Conservation (phyloP, 306 rosid species). For the Malus asiatica region DNA sequence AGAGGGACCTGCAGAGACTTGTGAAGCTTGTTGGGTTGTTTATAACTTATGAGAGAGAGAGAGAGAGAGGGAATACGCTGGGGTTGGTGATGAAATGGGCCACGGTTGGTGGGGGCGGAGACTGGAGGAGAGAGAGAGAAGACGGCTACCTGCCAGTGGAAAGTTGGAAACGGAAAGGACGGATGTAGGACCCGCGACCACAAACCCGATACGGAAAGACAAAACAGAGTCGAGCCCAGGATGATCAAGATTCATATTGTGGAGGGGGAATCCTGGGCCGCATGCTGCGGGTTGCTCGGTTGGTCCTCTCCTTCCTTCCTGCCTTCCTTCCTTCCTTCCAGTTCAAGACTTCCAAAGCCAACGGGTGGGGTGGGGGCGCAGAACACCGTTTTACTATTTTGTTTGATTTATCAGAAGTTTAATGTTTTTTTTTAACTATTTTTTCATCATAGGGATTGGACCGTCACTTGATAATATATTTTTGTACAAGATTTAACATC, state of each 20-base stretch:
- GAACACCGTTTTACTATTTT: not conserved
- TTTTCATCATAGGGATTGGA: no score
- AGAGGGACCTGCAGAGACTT: constrained; percentile 2
- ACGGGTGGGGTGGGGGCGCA: not conserved
- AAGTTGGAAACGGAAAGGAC: not conserved
- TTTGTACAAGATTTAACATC: no score
- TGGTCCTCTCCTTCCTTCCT: not conserved
- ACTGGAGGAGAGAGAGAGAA: not conserved
- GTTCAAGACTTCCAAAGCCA: not conserved
- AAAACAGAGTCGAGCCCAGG: not conserved
- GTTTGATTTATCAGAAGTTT: not conserved
- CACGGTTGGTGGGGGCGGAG: constrained; percentile 10
- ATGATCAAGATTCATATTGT: not conserved
- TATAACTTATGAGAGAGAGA: not conserved
- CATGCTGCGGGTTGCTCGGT: not conserved
- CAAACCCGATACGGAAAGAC: not conserved
- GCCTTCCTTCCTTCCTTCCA: not conserved
- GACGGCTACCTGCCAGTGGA: not conserved
- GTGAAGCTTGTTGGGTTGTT: not conserved
- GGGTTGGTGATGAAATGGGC: constrained; percentile 2
- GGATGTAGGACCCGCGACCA: constrained; percentile 3
- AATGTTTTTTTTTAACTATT: no score
- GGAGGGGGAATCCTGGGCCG: constrained; percentile 1
- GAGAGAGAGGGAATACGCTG: not conserved
- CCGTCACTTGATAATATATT: not conserved